phyloP scores from a whole-genome alignment of 2,329 filamentous ascomycete genomes.

The Fusarium nurragi region DNA sequence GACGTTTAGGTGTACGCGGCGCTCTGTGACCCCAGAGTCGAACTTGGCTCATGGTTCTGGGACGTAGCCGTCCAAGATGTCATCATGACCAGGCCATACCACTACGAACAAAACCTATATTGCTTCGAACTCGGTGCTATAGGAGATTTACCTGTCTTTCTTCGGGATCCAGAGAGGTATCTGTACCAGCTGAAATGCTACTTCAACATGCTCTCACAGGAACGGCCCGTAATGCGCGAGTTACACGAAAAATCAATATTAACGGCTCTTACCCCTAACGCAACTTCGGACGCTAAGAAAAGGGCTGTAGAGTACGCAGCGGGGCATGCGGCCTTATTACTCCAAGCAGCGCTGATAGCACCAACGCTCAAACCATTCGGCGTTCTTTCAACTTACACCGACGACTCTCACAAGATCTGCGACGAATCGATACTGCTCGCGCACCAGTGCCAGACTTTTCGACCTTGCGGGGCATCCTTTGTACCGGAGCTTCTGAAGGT shows the following conservation, averaged over 20 bases:
- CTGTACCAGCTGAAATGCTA: slow-evolving; percentile 22
- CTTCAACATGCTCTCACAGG: slow-evolving; percentile 8
- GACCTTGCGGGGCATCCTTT: slow-evolving; percentile 17
- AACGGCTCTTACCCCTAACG: not conserved
- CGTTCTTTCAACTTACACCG: not conserved
- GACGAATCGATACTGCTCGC: slow-evolving; percentile 10
- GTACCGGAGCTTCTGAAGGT: slow-evolving; percentile 24
- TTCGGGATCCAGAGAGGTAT: slow-evolving; percentile 17
- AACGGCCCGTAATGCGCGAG: not conserved
- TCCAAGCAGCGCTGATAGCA: slow-evolving; percentile 2
- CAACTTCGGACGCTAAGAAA: not conserved
- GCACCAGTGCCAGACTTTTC: not conserved
- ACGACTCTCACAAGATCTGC: not conserved
- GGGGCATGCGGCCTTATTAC: slow-evolving; percentile 3
- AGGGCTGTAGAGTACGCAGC: slow-evolving; percentile 8
- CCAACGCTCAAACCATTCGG: slow-evolving; percentile 10
- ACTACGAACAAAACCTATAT: slow-evolving; percentile 10
- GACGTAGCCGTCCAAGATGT: slow-evolving; percentile 5
- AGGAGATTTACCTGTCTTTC: slow-evolving; percentile 15
- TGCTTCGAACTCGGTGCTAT: slow-evolving; percentile 13
- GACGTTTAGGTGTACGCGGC: slow-evolving; percentile 6
- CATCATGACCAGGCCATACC: slow-evolving; percentile 4
- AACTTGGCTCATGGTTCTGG: slow-evolving; percentile 28
- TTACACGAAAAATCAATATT: not conserved
- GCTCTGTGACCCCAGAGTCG: slow-evolving; percentile 4